Evolutionary conservation across 2,329 filamentous ascomycete genomes (phyloP), one percentile per base, ranked within the genome.

Genomic region (Ceratocystis colombiana): DNA sequence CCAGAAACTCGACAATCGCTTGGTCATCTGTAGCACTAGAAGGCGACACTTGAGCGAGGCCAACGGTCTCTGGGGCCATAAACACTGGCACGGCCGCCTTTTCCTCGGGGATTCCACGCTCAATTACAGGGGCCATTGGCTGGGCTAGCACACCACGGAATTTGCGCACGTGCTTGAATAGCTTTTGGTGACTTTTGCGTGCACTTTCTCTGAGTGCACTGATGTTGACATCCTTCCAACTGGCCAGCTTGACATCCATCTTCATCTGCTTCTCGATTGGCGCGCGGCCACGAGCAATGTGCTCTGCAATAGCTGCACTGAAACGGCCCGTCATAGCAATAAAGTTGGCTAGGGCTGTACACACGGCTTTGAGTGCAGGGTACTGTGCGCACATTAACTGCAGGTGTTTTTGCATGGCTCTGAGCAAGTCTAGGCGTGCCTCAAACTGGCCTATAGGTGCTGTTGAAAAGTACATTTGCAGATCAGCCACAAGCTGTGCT

Each of bases 201-300:
- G 94, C 91, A 74, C 93, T 97, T 72, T 96, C 91, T 70, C 87
- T 84, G 17, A 99, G 78, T 0, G 90, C 89, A 61, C 88, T 87
- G 69, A 99, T 95, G 72, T 97, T 99, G 25, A 90, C 96, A 71
- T 99, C 94, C 74, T 96, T 96, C 95, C 95, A 99, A 75, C 91
- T 96, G 6, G 92, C 91, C 71, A 99, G 79, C 64, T 96, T 84
- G 17, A 99, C 82, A n/a, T 96, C 86, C 71, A 97, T 89, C 73
- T 88, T 93, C 82, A 97, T 90, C 67, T 90, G 86, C 75, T 91
- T 96, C 74, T 97, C 93, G n/a, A 97, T 80, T 0, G 82, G 80
- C 5, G 80, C 78, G 66, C 90, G 84, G n/a, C 87, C 88, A 57
- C 83, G 84, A 22, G 77, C 77, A 45, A 96, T 81, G 0, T 80